Base-by-base conservation (phyloP, 1,139 yeast species). In the Candida neerlandica region DNA sequence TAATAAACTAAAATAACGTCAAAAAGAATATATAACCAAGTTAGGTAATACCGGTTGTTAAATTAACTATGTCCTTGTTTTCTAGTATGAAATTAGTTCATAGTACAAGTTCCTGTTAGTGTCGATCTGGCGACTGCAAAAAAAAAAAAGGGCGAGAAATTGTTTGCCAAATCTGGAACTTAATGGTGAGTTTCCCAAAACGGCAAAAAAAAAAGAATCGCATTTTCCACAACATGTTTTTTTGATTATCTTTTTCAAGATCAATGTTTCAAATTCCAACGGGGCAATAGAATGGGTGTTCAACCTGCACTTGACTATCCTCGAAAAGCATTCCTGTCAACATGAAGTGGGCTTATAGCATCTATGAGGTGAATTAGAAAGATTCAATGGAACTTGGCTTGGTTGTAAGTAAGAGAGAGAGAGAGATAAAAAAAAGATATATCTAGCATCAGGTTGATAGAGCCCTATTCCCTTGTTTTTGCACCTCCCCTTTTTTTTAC, bases 161-260 rank as follows among this genome's bases (percentile, higher is more conserved):
- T 12, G 34, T 29, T 40, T 10, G 34, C 43, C 43, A 27, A 40
- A 27, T 29, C 29, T 40, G 43, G 43, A 29, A 40, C 34, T 29
- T 6, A 12, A 27, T 39, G 16, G 12, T 12, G 26, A 37, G 21
- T 40, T 40, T 40, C 43, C 43, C 34, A 40, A 40, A 40, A 27
- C 26, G 43, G 43, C 14, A 40, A 40, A 40, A 40, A 27, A 15
- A 23, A 9, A 16, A 7, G n/a, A n/a, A 29, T 29, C 15, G 14
- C 16, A 14, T 26, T 6, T 16, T 37, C 41, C 15, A 12, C 41
- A 35, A 7, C 39, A 18, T 35, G 6, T 26, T 26, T 26, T 14
- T 29, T 29, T 29, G 21, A 10, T 19, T 38, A 18, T 18, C 18
- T 14, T 11, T 35, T 15, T 9, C 6, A n/a, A n/a, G n/a, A 12